Base-by-base conservation (phyloP, 257 asterid species). In the Jaltomata sinuosa region DNA sequence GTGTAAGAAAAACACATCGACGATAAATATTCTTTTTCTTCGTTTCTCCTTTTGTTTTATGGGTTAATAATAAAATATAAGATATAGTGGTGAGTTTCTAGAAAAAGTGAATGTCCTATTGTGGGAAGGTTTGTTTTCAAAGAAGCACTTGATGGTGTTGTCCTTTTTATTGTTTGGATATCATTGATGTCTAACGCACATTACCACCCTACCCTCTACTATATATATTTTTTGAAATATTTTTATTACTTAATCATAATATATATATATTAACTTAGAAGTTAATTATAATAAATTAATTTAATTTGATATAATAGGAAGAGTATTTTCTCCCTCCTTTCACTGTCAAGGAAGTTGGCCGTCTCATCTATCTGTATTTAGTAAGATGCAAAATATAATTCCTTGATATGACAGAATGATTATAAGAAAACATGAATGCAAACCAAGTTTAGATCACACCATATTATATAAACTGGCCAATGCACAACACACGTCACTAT, bases 91-190 rank as follows among this genome's bases (percentile, higher is more conserved):
- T 31, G 85, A 71, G 90, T 86, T 90, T 91, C 91, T 87, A 89
- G 91, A 90, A 88, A 88, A 88, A 61, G 29, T 57, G 67, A 0
- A 45, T 52, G 78, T 67, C 72, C 84, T 19, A 85, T 72, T 81
- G 59, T 47, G 87, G 84, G 90, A n/a, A 88, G 90, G 90, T 85
- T 89, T 83, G 89, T 90, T 88, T 32, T 90, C 94, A 91, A 91
- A 83, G 83, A 71, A 11, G 40, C 85, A 81, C 81, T 87, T 89
- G 89, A 91, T 89, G 82, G 84, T 80, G 25, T 74, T 81, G 87
- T 86, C 81, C 78, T 83, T 82, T 36, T n/a, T 64, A 83, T 32
- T 86, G 84, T 71, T 61, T 74, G 76, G 85, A 84, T 85, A 88
- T 78, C 82, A 74, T 85, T 91, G 90, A 85, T 90, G 90, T 90